Base-by-base conservation (phyloP, 805 yeast genomes). In the Saturnispora sanitii region DNA sequence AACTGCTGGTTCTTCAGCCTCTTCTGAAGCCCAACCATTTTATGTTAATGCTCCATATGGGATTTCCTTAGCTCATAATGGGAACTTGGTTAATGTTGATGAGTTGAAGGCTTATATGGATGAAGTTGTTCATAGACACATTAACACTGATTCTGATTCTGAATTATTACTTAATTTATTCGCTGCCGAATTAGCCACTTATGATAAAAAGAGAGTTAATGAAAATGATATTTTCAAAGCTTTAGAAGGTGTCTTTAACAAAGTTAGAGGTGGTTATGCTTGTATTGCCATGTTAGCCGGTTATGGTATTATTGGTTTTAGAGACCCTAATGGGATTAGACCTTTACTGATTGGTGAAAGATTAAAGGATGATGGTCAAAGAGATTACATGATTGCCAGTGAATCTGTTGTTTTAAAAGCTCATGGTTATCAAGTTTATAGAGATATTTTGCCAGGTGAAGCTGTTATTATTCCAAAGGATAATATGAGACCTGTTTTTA, bases 31-130 rank as follows among this genome's bases (percentile, higher is more conserved):
- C 4, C 98, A 92, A 66, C 98, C 98, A 4, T 92, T 92, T 57
- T 92, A 92, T 57, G 98, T 92, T 49, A 92, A 92, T 66, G 78
- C 95, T 33, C 98, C 98, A 2, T 92, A 87, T 56, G 98, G 98
- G 43, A 81, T 92, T 46, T 75, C 83, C 34, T 58, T 92, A 58
- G 76, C 90, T 41, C 98, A 92, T 62, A 90, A 92, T 60, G 98
- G 98, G 56, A 92, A 92, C 62, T 70, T 92, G 54, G 95, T 90
- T 46, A 92, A 92, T 62, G 83, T 92, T 4, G 74, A 68, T 12
- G 82, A 82, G 44, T 71, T 92, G 53, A 73, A 78, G 53, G 68
- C 75, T 51, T 82, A 82, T 57, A 71, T 92, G 66, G 98, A 92
- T 60, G 94, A 86, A 60, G 84, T 73, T 35, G 96, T 86, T 26